Evolutionary conservation across 352 stramenopile genomes (phyloP), one percentile per base, ranked within the genome.

Genomic region (Pythium periplocum): DNA sequence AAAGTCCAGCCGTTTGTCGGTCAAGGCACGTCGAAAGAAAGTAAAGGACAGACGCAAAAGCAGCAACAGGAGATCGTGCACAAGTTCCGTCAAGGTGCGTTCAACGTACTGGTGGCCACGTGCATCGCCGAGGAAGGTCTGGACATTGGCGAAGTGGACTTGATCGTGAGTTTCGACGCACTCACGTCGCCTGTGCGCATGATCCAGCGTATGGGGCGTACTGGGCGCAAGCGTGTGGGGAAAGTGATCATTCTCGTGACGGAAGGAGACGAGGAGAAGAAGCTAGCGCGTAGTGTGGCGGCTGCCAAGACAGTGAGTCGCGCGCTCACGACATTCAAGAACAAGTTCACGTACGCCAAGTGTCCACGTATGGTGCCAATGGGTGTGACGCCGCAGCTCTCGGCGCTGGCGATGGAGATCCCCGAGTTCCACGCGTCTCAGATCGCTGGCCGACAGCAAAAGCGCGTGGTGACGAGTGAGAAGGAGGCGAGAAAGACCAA

Each of bases 101-200:
- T 92, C 53, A 98, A 98, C 61, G 87, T 97, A 8, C 69, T 98
- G 2, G 89, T 98, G 6, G 92, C 92, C 1, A 98, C 94, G 4
- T 98, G 88, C 59, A 98, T 98, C 61, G 96, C 92, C 3, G 95
- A 98, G 66, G 95, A 98, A 80, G 94, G 94, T 0, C 59, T 98
- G 51, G 94, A 98, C 60, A 98, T 98, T 71, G 93, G 93, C 31
- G 90, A 97, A 71, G 93, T 98, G 8, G 93, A 97, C 45, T 68
- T 98, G 11, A 97, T 98, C 48, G 84, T 98, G 10, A 96, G 85
- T 11, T 98, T 97, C 57, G 93, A 98, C 57, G 89, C 87, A 9
- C 66, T 97, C 30, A 94, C 92, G 9, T 98, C 90, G 30, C 92
- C 96, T n/a, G 96, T 98, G 47, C 85, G 97, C 5, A 94, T 92